Conservation (phyloP, 805 yeast species). For the Myxozyma geophila region DNA sequence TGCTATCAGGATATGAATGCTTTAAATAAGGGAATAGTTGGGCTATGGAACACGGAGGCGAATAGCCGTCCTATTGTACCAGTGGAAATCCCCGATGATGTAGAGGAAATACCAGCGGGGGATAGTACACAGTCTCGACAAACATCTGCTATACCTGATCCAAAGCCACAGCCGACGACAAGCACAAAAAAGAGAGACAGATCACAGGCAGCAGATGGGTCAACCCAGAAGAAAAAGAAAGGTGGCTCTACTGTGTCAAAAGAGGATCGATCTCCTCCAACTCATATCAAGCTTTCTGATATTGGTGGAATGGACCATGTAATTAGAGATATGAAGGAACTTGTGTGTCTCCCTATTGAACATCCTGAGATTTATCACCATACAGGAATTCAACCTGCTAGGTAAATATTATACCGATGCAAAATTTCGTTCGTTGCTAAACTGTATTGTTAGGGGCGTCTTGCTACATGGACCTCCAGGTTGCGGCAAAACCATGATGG, state of each 20-base stretch:
- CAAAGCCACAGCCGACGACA: neutral
- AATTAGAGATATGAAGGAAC: constrained; percentile 84
- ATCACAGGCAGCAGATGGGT: constrained; percentile 43
- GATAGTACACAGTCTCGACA: neutral
- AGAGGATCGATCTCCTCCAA: constrained; percentile 60
- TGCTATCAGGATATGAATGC: constrained; percentile 56
- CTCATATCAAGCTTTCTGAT: constrained; percentile 67
- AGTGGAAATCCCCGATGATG: constrained; percentile 22
- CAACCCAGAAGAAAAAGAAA: constrained; percentile 57
- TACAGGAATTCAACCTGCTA: constrained; percentile 92
- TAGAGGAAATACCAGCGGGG: neutral
- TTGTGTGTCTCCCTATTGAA: constrained; percentile 86
- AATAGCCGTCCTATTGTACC: constrained; percentile 37
- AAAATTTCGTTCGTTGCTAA: neutral
- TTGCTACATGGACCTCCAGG: constrained; percentile 98
- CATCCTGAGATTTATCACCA: constrained; percentile 90
- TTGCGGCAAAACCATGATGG: constrained; percentile 96
- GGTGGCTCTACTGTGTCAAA: constrained; percentile 53
- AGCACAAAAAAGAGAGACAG: constrained; percentile 39
- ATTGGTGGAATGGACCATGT: constrained; percentile 89
- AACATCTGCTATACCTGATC: neutral
- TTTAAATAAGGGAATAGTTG: constrained; percentile 76
- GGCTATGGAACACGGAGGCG: constrained; percentile 58
- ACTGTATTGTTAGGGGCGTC: constrained; percentile 62
- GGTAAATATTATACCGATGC: constrained; percentile 10